phyloP scores from a whole-genome alignment of 2,329 filamentous ascomycete genomes.

The Exophiala calicioides region DNA sequence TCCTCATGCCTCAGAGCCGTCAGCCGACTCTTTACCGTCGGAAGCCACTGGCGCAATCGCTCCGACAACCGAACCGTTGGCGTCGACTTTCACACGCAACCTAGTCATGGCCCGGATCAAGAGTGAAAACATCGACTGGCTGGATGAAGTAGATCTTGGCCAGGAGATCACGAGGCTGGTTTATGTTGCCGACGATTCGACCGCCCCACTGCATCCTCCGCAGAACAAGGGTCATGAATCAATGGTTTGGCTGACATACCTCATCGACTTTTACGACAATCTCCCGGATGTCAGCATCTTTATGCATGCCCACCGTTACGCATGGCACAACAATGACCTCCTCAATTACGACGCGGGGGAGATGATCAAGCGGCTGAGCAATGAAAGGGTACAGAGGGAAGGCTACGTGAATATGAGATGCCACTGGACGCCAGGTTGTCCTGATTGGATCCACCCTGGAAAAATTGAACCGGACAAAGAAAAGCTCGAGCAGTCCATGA shows the following conservation, averaged over 20 bases:
- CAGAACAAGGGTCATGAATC: constrained; percentile 64
- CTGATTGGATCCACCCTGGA: constrained; percentile 57
- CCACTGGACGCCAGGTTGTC: constrained; percentile 59
- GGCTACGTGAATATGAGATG: constrained; percentile 65
- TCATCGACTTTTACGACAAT: constrained; percentile 63
- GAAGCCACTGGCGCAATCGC: background rate
- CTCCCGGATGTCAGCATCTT: constrained; percentile 62
- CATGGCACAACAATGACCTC: constrained; percentile 63
- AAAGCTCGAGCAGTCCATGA: constrained; percentile 50
- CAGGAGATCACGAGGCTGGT: constrained; percentile 50
- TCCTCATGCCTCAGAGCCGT: constrained; percentile 5
- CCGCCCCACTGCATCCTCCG: constrained; percentile 53
- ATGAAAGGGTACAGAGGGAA: constrained; percentile 52
- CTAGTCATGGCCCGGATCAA: constrained; percentile 57
- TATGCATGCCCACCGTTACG: constrained; percentile 58
- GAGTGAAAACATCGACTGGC: constrained; percentile 46
- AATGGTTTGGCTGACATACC: constrained; percentile 63
- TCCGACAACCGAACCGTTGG: constrained; percentile 41
- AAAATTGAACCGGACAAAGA: constrained; percentile 39
- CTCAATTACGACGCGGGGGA: constrained; percentile 52
- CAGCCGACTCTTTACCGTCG: constrained; percentile 20
- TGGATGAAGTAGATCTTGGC: constrained; percentile 49
- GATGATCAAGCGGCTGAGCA: constrained; percentile 54
- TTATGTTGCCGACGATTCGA: constrained; percentile 56
- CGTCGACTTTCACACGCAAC: constrained; percentile 54